These are phyloP conservation scores for Sanguinoderma infundibulare DNA, from an alignment of 1,284 basidiomycete genomes.

Conservation along the genomic window DNA sequence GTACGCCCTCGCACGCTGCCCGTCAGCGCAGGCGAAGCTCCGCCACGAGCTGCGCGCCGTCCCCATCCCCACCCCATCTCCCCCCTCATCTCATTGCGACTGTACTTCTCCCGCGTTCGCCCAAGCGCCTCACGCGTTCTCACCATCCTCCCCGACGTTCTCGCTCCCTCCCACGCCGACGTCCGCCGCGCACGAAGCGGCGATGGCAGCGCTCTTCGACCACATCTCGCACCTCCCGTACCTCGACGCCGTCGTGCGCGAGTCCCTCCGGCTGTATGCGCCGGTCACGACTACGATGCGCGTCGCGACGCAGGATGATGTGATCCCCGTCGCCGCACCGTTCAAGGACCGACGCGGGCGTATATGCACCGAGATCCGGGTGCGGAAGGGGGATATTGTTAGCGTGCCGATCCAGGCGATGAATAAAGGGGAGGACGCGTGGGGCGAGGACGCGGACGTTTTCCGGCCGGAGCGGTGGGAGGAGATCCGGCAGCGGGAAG, in stretches of 20 bases:
- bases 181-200: neutral
- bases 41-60: slow-evolving; percentile 53
- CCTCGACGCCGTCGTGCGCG: slow-evolving; percentile 66
- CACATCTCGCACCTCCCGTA: slow-evolving; percentile 49
- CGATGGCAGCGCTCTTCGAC: slow-evolving; percentile 20
- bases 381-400: slow-evolving; percentile 63
- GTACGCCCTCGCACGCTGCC: slow-evolving; percentile 62
- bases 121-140: slow-evolving; percentile 8
- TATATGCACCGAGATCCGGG: slow-evolving; percentile 45
- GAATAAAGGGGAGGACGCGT: slow-evolving; percentile 63
- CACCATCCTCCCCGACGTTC: neutral
- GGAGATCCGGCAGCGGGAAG: slow-evolving; percentile 25
- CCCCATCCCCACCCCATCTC: slow-evolving; percentile 16
- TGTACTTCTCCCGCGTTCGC: neutral
- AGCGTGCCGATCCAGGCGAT: slow-evolving; percentile 66
- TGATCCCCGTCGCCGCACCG: slow-evolving; percentile 53
- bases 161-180: neutral
- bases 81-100: neutral
- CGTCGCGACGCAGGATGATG: slow-evolving; percentile 54
- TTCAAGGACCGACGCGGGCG: slow-evolving; percentile 36
- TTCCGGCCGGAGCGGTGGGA: slow-evolving; percentile 73
- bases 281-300: slow-evolving; percentile 73
- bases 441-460: slow-evolving; percentile 69
- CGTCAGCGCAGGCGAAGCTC: slow-evolving; percentile 58
- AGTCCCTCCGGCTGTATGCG: slow-evolving; percentile 66